Conservation (phyloP, 208 protist species). For the Trypanosoma melophagium region DNA sequence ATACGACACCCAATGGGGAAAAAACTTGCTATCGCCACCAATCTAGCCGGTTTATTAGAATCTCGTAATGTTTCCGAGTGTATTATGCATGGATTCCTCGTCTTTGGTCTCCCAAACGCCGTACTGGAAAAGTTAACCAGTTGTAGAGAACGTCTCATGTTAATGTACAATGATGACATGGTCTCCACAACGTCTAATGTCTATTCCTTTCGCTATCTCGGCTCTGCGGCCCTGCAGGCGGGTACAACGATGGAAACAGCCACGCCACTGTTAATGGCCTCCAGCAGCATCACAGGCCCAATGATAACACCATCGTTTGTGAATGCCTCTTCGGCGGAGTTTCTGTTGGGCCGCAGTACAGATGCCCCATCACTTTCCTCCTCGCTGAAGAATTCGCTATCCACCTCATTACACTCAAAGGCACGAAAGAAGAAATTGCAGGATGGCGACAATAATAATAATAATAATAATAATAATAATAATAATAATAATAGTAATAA, state of each 20-base stretch:
- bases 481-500: conserved; percentile 1
- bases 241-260: conserved; percentile 45
- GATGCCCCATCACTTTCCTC: background rate
- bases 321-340: background rate
- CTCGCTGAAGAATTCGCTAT: too few relatives aligned
- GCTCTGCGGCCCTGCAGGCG: conserved; percentile 42
- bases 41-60: conserved; percentile 73
- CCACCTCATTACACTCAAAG: too few relatives aligned
- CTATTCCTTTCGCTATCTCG: conserved; percentile 84
- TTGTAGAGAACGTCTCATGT: conserved; percentile 51
- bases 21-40: conserved; percentile 76
- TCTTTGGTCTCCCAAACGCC: conserved; percentile 59
- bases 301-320: background rate
- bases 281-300: too few relatives aligned
- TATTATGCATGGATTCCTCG: conserved; percentile 79
- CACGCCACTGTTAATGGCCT: conserved; percentile 29
- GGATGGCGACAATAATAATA: background rate
- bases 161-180: conserved; percentile 70
- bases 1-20: conserved; percentile 80
- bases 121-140: conserved; percentile 65
- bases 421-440: too few relatives aligned
- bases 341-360: background rate
- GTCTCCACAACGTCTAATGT: conserved; percentile 72
- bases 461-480: background rate
- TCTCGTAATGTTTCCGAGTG: conserved; percentile 77